A percentile compares a stretch with the other conserved stretches of the same genome.
These are phyloP conservation scores for Cladorrhinum sp. DNA, from an alignment of 2,329 filamentous ascomycete genomes.

Conservation along the genomic window DNA sequence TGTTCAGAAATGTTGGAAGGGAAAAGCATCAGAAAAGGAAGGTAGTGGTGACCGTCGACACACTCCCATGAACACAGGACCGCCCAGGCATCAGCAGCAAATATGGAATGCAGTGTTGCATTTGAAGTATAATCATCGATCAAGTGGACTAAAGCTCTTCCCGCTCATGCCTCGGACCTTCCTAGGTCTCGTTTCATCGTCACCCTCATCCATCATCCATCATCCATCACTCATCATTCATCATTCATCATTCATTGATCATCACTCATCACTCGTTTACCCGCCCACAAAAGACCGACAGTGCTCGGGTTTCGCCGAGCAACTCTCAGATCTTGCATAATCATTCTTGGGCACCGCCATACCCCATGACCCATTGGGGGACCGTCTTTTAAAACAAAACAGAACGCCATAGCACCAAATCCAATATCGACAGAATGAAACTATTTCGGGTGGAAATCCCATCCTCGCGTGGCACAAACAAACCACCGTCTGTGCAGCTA, in stretches of 20 bases:
- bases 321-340: neutral
- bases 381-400: neutral
- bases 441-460: neutral
- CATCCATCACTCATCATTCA: neutral
- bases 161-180: slow-evolving; percentile 1
- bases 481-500: neutral
- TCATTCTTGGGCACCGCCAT: neutral
- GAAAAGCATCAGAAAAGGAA: slow-evolving; percentile 35
- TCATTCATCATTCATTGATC: neutral
- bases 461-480: neutral
- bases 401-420: neutral
- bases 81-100: neutral
- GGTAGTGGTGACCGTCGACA: slow-evolving; percentile 23
- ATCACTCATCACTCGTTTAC: neutral
- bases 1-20: slow-evolving; percentile 36
- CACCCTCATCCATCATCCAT: neutral
- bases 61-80: neutral
- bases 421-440: neutral
- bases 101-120: neutral
- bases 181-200: neutral
- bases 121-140: neutral
- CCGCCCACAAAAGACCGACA: neutral
- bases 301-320: neutral
- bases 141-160: neutral
- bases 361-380: neutral